Percentiles rank a stretch among this genome's conserved stretches.
Conservation (phyloP, 257 asterid genomes). For the Cinchona pubescens region DNA sequence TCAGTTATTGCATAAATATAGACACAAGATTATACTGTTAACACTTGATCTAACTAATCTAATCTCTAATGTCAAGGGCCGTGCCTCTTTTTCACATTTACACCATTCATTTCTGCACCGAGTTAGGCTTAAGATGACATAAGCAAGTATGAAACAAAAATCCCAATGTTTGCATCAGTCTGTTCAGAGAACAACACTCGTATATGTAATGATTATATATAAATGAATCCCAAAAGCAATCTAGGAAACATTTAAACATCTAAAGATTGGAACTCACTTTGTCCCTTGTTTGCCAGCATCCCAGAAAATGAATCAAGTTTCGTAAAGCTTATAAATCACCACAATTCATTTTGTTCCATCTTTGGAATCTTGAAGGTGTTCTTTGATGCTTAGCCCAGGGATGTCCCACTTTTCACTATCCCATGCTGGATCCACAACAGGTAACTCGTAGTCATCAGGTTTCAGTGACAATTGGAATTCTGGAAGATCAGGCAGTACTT, state of each 20-base stretch:
- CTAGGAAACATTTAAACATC: neutral
- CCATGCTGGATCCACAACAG: slow-evolving; percentile 61
- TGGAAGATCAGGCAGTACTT: slow-evolving; percentile 63
- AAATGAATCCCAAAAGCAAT: neutral
- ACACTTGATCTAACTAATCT: neutral
- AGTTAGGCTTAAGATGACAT: neutral
- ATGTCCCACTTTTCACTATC: slow-evolving; percentile 45
- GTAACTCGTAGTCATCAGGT: slow-evolving; percentile 73
- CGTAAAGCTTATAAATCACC: neutral
- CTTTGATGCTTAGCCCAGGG: slow-evolving; percentile 41
- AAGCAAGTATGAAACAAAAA: neutral
- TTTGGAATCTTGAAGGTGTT: slow-evolving; percentile 41
- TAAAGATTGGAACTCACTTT: neutral
- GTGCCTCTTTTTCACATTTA: neutral
- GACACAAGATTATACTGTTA: neutral
- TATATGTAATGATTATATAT: neutral
- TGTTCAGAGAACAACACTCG: neutral
- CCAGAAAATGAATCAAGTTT: neutral
- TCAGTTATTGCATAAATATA: too few species aligned
- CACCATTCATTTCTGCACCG: neutral
- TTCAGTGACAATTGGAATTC: slow-evolving; percentile 72
- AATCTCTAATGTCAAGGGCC: neutral
- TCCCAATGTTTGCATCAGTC: neutral
- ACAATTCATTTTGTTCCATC: slow-evolving; percentile 24
- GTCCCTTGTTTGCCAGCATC: neutral